phyloP scores from a whole-genome alignment of 371 early-diverging fungal species.

The Mortierella sp. region DNA sequence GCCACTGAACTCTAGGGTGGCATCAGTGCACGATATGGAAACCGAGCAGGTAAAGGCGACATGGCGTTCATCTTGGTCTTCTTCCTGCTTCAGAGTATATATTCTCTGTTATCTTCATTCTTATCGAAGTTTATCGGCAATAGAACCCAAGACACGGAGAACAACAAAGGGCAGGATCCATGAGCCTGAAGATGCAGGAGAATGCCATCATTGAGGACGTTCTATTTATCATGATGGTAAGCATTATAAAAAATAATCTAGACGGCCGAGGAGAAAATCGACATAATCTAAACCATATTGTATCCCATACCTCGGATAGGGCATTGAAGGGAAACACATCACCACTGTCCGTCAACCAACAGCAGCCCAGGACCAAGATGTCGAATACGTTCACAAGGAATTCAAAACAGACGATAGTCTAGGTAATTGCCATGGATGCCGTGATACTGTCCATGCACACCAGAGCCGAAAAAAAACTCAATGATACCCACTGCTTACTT shows the following conservation, averaged over 20 bases:
- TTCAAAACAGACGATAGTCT: slow-evolving; percentile 40
- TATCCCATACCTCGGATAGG: too few species aligned
- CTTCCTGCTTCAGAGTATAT: too few species aligned
- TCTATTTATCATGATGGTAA: slow-evolving; percentile 86
- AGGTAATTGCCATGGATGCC: slow-evolving; percentile 13
- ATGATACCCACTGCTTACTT: too few species aligned
- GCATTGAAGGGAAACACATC: slow-evolving; percentile 86
- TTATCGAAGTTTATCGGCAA: too few species aligned
- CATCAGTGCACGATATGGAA: slow-evolving; percentile 20
- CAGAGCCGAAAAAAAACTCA: not conserved
- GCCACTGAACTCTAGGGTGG: slow-evolving; percentile 35
- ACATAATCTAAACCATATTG: too few species aligned
- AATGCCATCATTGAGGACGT: slow-evolving; percentile 88
- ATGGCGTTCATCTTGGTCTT: not conserved
- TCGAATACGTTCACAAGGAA: slow-evolving; percentile 26
- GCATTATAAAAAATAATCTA: too few species aligned
- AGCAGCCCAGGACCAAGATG: slow-evolving; percentile 42
- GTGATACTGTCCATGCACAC: slow-evolving; percentile 4
- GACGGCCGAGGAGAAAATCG: too few species aligned
- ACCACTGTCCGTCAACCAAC: slow-evolving; percentile 28
- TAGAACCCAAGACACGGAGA: slow-evolving; percentile 13
- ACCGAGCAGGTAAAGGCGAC: slow-evolving; percentile 16
- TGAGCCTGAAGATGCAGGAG: slow-evolving; percentile 73
- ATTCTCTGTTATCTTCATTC: not conserved
- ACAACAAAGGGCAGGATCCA: slow-evolving; percentile 11